Evolutionary conservation across 2,329 filamentous ascomycete species (phyloP).

Genomic region (Xylaria sp.): DNA sequence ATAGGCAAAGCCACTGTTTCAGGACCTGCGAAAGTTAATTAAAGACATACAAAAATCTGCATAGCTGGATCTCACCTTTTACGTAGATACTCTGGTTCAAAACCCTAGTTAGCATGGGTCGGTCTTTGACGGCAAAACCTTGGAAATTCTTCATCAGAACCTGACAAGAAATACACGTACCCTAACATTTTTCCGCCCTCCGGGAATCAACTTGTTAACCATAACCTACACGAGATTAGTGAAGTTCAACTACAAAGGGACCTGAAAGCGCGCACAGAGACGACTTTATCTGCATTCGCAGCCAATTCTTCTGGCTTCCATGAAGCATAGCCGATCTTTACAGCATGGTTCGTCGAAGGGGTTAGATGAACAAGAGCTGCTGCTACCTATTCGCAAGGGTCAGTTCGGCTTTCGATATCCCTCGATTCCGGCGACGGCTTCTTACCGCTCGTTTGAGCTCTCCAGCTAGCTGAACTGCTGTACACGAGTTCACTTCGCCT

Average conservation of each 20-base stretch:
- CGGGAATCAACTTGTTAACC: constrained; percentile 82
- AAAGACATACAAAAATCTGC: background rate
- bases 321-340: constrained; percentile 80
- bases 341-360: constrained; percentile 80
- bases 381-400: constrained; percentile 27
- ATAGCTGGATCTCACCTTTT: constrained; percentile 61
- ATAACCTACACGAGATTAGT: constrained; percentile 67
- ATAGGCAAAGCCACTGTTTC: constrained; percentile 91
- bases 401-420: constrained; percentile 3
- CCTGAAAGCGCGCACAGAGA: constrained; percentile 24
- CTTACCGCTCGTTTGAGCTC: constrained; percentile 83
- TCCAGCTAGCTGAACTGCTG: constrained; percentile 75
- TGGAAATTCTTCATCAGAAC: background rate
- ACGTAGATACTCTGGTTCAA: constrained; percentile 73
- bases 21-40: constrained; percentile 63
- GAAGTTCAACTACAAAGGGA: background rate
- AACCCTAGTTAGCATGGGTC: constrained; percentile 19
- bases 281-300: constrained; percentile 75
- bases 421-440: background rate
- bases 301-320: constrained; percentile 81
- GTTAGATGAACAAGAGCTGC: constrained; percentile 84
- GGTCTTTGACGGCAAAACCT: background rate
- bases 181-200: constrained; percentile 74
- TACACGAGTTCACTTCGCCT: constrained; percentile 58
- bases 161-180: constrained; percentile 19